These are phyloP conservation scores for Venturia oleaginea DNA, from an alignment of 2,329 filamentous ascomycete species.

Conservation along the genomic window DNA sequence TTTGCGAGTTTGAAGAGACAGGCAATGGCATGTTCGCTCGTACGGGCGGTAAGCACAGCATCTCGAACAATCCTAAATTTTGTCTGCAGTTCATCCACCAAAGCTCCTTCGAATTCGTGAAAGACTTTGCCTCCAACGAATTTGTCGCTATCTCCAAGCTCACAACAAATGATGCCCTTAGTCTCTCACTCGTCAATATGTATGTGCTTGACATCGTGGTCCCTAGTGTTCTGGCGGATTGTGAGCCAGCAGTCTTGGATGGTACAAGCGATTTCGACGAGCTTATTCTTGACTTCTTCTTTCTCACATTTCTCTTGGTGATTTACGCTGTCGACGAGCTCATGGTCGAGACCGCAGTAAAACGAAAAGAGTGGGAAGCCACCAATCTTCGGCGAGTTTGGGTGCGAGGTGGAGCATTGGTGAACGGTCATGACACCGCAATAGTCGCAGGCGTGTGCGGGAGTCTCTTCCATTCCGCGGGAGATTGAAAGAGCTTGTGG, in stretches of 20 bases:
- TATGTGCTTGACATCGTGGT: background rate
- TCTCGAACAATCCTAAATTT: background rate
- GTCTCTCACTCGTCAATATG: background rate
- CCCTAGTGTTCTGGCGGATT: background rate
- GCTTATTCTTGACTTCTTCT: background rate
- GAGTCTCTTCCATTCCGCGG: background rate
- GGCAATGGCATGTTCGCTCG: slow-evolving; percentile 1
- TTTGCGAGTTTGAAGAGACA: background rate
- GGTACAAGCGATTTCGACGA: background rate
- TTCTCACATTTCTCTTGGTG: background rate
- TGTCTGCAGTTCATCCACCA: background rate
- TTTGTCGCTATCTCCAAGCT: background rate
- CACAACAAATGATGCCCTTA: background rate
- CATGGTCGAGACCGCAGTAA: background rate
- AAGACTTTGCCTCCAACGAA: background rate
- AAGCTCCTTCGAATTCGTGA: background rate
- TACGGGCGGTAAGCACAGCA: slow-evolving; percentile 1
- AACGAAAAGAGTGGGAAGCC: background rate
- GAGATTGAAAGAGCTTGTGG: background rate
- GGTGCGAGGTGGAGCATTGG: background rate
- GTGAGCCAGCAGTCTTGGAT: background rate
- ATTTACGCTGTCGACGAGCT: background rate
- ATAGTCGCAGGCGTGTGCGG: background rate
- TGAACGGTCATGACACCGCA: background rate
- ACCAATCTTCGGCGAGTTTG: background rate